Conservation (phyloP, 257 asterid genomes). For the Eustoma russellianum region DNA sequence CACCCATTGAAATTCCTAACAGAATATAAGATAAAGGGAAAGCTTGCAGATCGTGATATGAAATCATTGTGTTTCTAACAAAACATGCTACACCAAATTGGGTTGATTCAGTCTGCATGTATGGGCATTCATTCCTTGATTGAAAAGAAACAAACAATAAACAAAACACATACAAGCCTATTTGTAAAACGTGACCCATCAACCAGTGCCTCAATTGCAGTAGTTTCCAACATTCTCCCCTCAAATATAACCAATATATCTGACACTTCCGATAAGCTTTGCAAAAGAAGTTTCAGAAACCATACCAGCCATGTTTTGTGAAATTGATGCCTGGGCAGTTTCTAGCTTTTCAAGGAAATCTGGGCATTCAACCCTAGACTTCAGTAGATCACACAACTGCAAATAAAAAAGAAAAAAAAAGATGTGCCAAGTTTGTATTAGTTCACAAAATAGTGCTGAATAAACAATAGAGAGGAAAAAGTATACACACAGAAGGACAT, state of each 20-base stretch:
- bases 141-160: too few species aligned
- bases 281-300: neutral
- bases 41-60: too few species aligned
- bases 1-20: neutral
- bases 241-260: neutral
- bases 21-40: neutral
- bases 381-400: conserved; percentile 79
- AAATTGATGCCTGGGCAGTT: conserved; percentile 60
- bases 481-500: too few species aligned
- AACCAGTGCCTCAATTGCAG: too few species aligned
- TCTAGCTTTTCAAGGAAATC: conserved; percentile 91
- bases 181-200: too few species aligned
- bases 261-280: neutral
- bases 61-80: too few species aligned
- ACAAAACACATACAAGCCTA: too few species aligned
- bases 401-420: conserved; percentile 8
- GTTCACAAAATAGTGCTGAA: too few species aligned
- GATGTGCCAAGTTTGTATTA: too few species aligned
- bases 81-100: neutral
- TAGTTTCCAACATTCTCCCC: neutral
- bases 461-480: too few species aligned
- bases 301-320: conserved; percentile 57
- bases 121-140: neutral
- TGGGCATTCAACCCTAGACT: conserved; percentile 74
- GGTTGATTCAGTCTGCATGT: neutral